Conservation (phyloP, 2,329 filamentous ascomycete species). For the Alternaria sp. region DNA sequence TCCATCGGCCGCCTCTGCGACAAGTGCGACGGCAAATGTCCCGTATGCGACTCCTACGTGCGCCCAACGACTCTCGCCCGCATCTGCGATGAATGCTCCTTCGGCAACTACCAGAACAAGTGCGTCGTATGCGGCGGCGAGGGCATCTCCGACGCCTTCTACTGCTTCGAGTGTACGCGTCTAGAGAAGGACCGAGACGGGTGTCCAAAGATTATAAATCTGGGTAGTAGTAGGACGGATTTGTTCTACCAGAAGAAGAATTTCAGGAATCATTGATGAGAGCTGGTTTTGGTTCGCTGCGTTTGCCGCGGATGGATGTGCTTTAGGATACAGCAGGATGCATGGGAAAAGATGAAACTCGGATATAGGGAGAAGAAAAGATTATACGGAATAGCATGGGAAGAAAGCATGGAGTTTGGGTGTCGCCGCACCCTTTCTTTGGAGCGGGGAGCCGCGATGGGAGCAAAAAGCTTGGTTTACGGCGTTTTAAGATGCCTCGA, state of each 20-base stretch:
- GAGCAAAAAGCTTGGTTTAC: not conserved
- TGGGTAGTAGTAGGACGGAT: slow-evolving; percentile 95
- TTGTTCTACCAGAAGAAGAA: slow-evolving; percentile 80
- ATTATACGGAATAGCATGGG: not conserved
- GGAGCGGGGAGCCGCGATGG: not conserved
- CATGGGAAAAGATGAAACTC: not conserved
- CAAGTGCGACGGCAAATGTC: slow-evolving; percentile 99
- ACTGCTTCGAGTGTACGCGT: slow-evolving; percentile 98
- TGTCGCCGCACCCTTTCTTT: not conserved
- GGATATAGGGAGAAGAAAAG: not conserved
- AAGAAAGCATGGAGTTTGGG: slow-evolving; percentile 10
- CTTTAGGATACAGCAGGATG: not conserved
- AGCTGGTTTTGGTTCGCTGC: not conserved
- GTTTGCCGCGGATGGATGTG: not conserved
- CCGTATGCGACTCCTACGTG: slow-evolving; percentile 98
- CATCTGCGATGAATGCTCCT: slow-evolving; percentile 99
- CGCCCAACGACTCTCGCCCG: slow-evolving; percentile 95
- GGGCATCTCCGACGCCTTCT: slow-evolving; percentile 97
- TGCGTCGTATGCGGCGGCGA: slow-evolving; percentile 98
- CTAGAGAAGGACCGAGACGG: slow-evolving; percentile 97
- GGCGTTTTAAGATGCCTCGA: slow-evolving; percentile 10
- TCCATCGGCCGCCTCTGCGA: slow-evolving; percentile 98
- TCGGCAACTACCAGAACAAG: slow-evolving; percentile 99
- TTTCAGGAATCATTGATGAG: slow-evolving; percentile 65
- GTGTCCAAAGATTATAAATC: slow-evolving; percentile 98